Evolutionary conservation across 208 protist species (phyloP).

Genomic region (Tritrichomonas foetus): DNA sequence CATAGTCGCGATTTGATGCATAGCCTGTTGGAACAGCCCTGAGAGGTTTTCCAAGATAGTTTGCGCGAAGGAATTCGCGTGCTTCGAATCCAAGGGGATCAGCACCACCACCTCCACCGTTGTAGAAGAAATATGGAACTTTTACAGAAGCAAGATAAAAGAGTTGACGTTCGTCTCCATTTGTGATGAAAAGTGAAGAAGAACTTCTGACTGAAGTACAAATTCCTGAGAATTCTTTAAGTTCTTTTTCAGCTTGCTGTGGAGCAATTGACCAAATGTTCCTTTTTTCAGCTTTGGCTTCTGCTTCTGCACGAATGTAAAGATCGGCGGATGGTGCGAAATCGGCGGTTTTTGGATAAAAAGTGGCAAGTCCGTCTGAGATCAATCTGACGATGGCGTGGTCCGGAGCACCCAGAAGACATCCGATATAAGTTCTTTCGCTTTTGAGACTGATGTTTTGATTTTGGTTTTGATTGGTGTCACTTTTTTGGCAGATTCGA

Average conservation of each 20-base stretch:
- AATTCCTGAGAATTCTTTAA: neutral
- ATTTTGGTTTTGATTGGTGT: neutral
- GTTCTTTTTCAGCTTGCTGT: neutral
- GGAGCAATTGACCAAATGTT: neutral
- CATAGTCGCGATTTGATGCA: neutral
- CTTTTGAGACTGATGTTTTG: neutral
- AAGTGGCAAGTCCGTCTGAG: neutral
- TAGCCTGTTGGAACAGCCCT: neutral
- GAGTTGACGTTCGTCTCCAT: neutral
- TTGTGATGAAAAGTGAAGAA: neutral
- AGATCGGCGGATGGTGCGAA: neutral
- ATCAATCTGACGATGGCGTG: neutral
- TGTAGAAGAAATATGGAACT: neutral
- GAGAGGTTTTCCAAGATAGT: neutral
- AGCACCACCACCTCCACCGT: neutral
- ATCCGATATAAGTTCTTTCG: neutral
- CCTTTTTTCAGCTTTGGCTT: neutral
- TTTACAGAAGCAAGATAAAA: neutral
- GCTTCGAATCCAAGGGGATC: neutral
- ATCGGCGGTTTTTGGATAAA: neutral
- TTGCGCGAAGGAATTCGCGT: neutral
- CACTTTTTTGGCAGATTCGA: neutral
- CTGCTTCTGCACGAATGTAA: neutral
- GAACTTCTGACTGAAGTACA: neutral
- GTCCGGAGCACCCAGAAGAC: neutral